These are phyloP conservation scores for Neostapfia colusana DNA, from an alignment of 176 grass and related monocot species.

Conservation along the genomic window DNA sequence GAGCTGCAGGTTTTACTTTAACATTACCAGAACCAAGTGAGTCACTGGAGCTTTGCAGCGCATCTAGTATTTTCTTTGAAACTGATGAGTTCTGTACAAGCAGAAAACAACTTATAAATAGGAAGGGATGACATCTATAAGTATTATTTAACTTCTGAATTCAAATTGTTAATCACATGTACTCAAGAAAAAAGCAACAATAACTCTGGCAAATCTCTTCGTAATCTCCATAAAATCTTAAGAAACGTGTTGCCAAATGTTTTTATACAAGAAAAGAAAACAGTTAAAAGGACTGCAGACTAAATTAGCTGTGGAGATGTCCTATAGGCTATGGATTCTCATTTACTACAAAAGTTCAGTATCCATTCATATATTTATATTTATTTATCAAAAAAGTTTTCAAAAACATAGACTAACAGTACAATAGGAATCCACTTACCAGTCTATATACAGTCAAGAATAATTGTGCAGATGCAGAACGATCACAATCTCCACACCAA, in stretches of 20 bases:
- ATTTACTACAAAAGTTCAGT: neutral
- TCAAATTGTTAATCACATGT: neutral
- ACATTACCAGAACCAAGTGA: constrained; percentile 92
- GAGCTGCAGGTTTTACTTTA: constrained; percentile 66
- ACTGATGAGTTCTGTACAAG: constrained; percentile 59
- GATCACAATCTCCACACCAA: constrained; percentile 2
- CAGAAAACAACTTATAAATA: constrained; percentile 30
- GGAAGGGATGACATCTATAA: constrained; percentile 3
- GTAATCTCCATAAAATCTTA: constrained; percentile 8
- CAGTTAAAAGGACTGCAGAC: neutral
- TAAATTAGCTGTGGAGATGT: neutral
- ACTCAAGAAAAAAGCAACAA: constrained; percentile 20
- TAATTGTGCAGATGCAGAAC: neutral
- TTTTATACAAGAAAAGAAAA: neutral
- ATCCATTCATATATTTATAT: neutral
- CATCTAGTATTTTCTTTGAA: constrained; percentile 74
- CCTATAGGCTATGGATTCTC: neutral
- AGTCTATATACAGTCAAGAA: constrained; percentile 12
- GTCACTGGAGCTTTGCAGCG: constrained; percentile 69
- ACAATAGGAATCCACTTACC: neutral
- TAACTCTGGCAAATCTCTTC: constrained; percentile 14
- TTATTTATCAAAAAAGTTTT: neutral
- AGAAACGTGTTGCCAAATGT: constrained; percentile 1
- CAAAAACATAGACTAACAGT: neutral
- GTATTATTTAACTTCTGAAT: neutral